These are phyloP conservation scores for Dovyalis caffra DNA, from an alignment of 345 rosid species.

Conservation along the genomic window DNA sequence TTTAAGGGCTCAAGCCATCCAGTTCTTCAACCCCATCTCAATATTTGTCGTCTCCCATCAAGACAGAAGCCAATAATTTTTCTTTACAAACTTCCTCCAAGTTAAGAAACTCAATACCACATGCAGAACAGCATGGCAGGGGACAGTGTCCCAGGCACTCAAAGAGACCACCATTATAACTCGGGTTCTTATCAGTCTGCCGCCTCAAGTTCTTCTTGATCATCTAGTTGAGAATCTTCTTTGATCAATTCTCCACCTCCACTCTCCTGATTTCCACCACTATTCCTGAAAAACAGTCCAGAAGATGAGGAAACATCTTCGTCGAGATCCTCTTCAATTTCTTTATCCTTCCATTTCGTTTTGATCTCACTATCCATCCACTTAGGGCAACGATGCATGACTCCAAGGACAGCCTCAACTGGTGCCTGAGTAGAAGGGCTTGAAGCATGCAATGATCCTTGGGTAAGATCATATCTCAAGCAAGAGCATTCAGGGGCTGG, in stretches of 20 bases:
- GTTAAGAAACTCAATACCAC: background rate
- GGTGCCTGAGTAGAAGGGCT: conserved; percentile 25
- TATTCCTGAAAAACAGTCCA: conserved; percentile 57
- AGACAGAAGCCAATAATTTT: background rate
- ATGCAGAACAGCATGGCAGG: background rate
- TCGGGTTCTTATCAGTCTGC: conserved; percentile 38
- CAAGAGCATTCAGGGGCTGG: conserved; percentile 95
- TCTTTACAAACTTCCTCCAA: background rate
- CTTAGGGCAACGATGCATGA: conserved; percentile 59
- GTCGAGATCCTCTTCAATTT: conserved; percentile 75
- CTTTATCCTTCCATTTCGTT: conserved; percentile 52
- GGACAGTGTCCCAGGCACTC: background rate
- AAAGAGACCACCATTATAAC: background rate
- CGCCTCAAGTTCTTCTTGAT: conserved; percentile 88
- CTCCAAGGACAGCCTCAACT: conserved; percentile 51
- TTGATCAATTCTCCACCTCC: conserved; percentile 64
- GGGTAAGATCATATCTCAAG: conserved; percentile 23
- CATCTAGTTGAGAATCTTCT: conserved; percentile 81
- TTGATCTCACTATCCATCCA: conserved; percentile 57
- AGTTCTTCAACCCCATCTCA: conserved; percentile 10
- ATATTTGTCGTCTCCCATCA: background rate
- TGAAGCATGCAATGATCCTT: conserved; percentile 33
- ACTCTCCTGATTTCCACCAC: conserved; percentile 49
- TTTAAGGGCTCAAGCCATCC: background rate
- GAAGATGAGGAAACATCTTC: conserved; percentile 68